A percentile compares a stretch with the other conserved stretches of the same genome.
These are phyloP conservation scores for Trypanosoma theileri DNA, from an alignment of 208 protist species.

Conservation along the genomic window DNA sequence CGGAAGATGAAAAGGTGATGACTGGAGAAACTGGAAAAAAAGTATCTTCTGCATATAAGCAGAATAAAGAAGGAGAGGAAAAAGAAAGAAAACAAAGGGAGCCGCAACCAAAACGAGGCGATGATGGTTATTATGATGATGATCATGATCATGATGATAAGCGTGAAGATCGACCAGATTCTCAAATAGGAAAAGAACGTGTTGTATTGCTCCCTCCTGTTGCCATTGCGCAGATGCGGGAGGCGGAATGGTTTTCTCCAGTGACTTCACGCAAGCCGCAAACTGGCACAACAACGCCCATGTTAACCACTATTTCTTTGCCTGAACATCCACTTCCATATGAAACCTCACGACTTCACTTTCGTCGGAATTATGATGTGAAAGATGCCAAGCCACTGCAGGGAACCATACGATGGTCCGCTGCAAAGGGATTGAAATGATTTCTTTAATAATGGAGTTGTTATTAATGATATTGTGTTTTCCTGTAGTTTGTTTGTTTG, in stretches of 20 bases:
- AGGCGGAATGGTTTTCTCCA: slow-evolving; percentile 2
- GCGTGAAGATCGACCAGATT: neutral
- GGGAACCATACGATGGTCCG: slow-evolving; percentile 16
- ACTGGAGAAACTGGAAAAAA: neutral
- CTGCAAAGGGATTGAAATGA: slow-evolving; percentile 5
- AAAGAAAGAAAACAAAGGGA: neutral
- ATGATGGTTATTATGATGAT: too few relatives aligned
- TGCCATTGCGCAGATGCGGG: slow-evolving; percentile 15
- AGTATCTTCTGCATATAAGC: neutral
- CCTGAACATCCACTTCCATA: slow-evolving; percentile 20
- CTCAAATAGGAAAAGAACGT: neutral
- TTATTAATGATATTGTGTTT: neutral
- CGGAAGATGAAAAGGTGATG: neutral
- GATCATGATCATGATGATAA: neutral
- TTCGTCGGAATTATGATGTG: slow-evolving; percentile 11
- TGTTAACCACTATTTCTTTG: neutral
- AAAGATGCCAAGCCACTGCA: slow-evolving; percentile 3
- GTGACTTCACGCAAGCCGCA: neutral
- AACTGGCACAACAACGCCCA: neutral
- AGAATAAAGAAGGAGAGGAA: neutral
- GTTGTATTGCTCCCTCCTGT: slow-evolving; percentile 13
- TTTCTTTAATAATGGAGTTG: neutral
- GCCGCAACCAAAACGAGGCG: too few relatives aligned
- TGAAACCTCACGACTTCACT: slow-evolving; percentile 34
- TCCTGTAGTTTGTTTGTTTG: neutral